Conservation (phyloP, 139 green algal genomes). For the Chlorella sp. region DNA sequence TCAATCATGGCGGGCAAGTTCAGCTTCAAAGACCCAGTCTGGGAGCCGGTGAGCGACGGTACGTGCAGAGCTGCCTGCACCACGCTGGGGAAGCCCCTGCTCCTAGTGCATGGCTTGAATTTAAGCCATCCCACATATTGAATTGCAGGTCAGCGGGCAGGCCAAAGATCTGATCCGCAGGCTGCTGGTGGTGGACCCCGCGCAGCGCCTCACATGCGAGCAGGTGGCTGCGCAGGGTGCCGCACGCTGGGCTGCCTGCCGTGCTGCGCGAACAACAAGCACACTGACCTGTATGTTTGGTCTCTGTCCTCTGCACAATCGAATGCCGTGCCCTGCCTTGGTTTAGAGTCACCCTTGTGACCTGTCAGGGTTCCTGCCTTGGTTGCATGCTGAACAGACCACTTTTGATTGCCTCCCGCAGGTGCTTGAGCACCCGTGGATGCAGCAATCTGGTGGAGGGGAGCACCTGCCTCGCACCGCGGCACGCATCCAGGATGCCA, state of each 20-base stretch:
- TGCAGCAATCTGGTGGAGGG: not conserved
- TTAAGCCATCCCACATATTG: too few species aligned
- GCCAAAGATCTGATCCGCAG: conserved; percentile 17
- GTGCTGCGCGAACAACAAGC: too few species aligned
- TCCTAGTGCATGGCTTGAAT: too few species aligned
- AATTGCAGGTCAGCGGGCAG: conserved; percentile 11
- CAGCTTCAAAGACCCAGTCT: conserved; percentile 83
- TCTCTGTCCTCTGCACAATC: not conserved
- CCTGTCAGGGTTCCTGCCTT: too few species aligned
- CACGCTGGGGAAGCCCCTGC: not conserved
- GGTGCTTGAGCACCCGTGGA: conserved; percentile 13
- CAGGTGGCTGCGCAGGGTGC: not conserved
- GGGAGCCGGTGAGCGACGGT: conserved; percentile 63
- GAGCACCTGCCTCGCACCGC: not conserved
- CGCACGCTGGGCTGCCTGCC: not conserved
- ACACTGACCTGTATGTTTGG: too few species aligned
- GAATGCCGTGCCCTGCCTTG: too few species aligned
- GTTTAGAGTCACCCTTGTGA: too few species aligned
- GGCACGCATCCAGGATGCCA: too few species aligned
- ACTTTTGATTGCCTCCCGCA: not conserved
- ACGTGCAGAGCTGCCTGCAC: too few species aligned
- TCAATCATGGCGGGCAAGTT: conserved; percentile 77
- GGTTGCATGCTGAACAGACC: too few species aligned
- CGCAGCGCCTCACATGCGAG: conserved; percentile 17
- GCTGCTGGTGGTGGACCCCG: conserved; percentile 25